Evolutionary conservation across 139 green algal species (phyloP).

Genomic region (Ettlia oleoabundans): DNA sequence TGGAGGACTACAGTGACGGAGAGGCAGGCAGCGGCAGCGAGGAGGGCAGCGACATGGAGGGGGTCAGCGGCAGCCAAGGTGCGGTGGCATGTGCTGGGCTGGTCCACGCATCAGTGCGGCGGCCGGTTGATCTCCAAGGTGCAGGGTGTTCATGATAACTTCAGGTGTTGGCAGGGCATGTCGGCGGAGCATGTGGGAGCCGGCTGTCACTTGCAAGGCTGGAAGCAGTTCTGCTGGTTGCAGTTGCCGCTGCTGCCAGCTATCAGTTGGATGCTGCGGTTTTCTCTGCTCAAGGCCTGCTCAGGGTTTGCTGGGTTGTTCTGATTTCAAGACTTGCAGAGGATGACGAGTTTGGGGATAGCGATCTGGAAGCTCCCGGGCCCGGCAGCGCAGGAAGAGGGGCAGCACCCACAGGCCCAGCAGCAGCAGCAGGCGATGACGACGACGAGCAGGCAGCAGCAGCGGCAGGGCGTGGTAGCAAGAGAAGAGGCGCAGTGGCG

Average conservation of each 20-base stretch:
- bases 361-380: constrained; percentile 7
- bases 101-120: too few species aligned
- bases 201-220: too few species aligned
- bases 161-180: too few species aligned
- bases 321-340: not conserved
- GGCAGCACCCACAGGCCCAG: not conserved
- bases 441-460: constrained; percentile 9
- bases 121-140: too few species aligned
- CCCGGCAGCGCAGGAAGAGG: not conserved
- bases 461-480: not conserved
- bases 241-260: too few species aligned
- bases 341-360: constrained; percentile 10
- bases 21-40: constrained; percentile 16
- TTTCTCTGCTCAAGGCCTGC: not conserved
- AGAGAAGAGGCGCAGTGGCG: constrained; percentile 7
- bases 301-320: not conserved
- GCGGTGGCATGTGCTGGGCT: not conserved
- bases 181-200: too few species aligned
- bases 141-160: too few species aligned
- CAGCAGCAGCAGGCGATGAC: constrained; percentile 4
- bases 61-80: not conserved
- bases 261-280: too few species aligned
- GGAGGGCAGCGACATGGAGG: not conserved
- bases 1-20: constrained; percentile 37
- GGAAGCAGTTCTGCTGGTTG: too few species aligned